phyloP scores from a whole-genome alignment of 371 early-diverging fungal species.

The Mucor indicus region DNA sequence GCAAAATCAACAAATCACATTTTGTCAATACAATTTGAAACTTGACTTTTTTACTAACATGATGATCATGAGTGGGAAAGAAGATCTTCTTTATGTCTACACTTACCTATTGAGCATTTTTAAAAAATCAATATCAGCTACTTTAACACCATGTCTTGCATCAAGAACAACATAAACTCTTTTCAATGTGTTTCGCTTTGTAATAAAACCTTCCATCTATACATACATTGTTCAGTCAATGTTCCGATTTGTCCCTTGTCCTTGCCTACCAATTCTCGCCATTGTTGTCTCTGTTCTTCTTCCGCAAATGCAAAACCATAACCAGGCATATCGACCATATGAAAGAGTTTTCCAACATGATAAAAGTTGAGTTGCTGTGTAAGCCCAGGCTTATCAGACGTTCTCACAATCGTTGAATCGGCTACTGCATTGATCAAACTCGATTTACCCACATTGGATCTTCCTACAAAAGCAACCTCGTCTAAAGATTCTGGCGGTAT shows the following conservation, averaged over 20 bases:
- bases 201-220: constrained; percentile 71
- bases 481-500: constrained; percentile 58
- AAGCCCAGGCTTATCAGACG: constrained; percentile 74
- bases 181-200: constrained; percentile 56
- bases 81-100: neutral
- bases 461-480: constrained; percentile 72
- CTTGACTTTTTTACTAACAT: constrained; percentile 44
- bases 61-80: constrained; percentile 23
- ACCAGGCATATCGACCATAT: constrained; percentile 85
- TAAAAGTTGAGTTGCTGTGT: constrained; percentile 84
- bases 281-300: constrained; percentile 53
- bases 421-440: constrained; percentile 69
- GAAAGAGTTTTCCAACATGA: constrained; percentile 59
- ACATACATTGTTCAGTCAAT: neutral
- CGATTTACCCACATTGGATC: constrained; percentile 83
- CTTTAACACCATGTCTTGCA: constrained; percentile 76
- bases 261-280: constrained; percentile 62
- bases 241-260: neutral
- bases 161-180: constrained; percentile 74
- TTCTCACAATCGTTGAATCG: constrained; percentile 58
- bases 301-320: constrained; percentile 85
- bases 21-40: constrained; percentile 83
- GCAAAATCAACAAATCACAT: constrained; percentile 67
- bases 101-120: constrained; percentile 44
- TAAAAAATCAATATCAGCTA: constrained; percentile 60